These are phyloP conservation scores for Zygosaccharomyces gambellarensis DNA, from an alignment of 805 yeast species.

Conservation along the genomic window DNA sequence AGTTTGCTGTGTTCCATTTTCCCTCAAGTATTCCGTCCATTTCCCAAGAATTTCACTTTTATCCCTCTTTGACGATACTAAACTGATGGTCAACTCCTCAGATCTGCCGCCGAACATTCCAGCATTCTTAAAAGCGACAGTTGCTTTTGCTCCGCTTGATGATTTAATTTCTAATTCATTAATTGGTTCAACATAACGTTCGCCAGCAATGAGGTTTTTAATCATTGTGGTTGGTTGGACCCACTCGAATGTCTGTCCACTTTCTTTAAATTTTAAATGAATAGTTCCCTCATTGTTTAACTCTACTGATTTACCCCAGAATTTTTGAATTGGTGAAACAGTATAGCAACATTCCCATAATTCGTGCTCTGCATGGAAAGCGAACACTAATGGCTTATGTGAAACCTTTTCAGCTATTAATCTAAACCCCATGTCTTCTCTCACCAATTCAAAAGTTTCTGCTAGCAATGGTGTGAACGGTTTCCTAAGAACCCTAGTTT, in stretches of 20 bases:
- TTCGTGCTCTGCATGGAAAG: conserved; percentile 66
- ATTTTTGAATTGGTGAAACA: conserved; percentile 76
- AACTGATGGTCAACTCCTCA: conserved; percentile 48
- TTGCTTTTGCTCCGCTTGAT: conserved; percentile 63
- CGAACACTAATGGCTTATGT: conserved; percentile 80
- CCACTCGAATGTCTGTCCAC: conserved; percentile 75
- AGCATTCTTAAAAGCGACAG: conserved; percentile 69
- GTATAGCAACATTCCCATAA: conserved; percentile 65
- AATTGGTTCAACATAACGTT: conserved; percentile 84
- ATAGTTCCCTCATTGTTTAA: conserved; percentile 69
- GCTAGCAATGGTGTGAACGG: conserved; percentile 95
- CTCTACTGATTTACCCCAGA: conserved; percentile 94
- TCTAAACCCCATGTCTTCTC: conserved; percentile 76
- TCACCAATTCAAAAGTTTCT: conserved; percentile 84
- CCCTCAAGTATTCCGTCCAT: conserved; percentile 70
- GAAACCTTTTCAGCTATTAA: conserved; percentile 77
- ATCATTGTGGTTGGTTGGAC: conserved; percentile 74
- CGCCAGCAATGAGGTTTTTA: conserved; percentile 90
- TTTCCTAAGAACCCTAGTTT: conserved; percentile 72
- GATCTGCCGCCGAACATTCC: conserved; percentile 82
- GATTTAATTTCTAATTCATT: conserved; percentile 62
- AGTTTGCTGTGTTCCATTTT: conserved; percentile 33
- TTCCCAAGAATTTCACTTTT: conserved; percentile 48
- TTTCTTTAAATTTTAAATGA: conserved; percentile 48
- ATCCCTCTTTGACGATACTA: conserved; percentile 28